Base-by-base conservation (phyloP, 306 rosid genomes). In the Lablab purpureus region DNA sequence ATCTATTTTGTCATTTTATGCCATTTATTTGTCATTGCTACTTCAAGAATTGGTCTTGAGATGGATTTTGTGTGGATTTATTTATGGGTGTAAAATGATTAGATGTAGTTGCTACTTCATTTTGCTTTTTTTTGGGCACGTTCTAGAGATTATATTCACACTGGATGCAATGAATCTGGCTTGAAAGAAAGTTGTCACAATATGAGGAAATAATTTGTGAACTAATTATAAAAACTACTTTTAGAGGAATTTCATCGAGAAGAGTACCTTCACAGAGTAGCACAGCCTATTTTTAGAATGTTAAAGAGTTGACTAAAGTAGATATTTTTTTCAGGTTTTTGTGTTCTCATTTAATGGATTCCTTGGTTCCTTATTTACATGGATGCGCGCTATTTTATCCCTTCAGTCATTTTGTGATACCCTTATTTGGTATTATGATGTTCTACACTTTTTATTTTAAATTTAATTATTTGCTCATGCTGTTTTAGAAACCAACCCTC, bases 341-440 rank as follows among this genome's bases (percentile, higher is more conserved):
- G 32, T 34, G 17, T 7, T 75, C n/a, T 28, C 36, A 37, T 21
- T 60, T 60, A 7, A 15, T 50, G 52, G 22, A 27, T 65, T 49
- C 65, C 73, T 28, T 64, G 32, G 72, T 19, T 64, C 64, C 40
- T 50, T 50, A 8, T 56, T 56, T 56, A 23, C 34, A 23, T 22
- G 64, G 64, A 56, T 22, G 7, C 64, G 11, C 11, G 8, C 27
- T 52, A 52, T 10, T 55, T 10, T 55, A 21, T 19, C 14, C 28
- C 19, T 19, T 23, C 17, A 56, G 34, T 23, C 34, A 21, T 21
- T n/a, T 60, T 43, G 13, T 75, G 59, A 17, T 60, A 46, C 22
- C 41, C 50, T 74, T 67, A 50, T 50, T 66, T 52, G 18, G 58
- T 68, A 37, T 66, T 54, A 27, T 67, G 47, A 23, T 67, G 43